Conservation (phyloP, 495 filamentous ascomycete genomes). For the Podospora bellae-mahoneyi region DNA sequence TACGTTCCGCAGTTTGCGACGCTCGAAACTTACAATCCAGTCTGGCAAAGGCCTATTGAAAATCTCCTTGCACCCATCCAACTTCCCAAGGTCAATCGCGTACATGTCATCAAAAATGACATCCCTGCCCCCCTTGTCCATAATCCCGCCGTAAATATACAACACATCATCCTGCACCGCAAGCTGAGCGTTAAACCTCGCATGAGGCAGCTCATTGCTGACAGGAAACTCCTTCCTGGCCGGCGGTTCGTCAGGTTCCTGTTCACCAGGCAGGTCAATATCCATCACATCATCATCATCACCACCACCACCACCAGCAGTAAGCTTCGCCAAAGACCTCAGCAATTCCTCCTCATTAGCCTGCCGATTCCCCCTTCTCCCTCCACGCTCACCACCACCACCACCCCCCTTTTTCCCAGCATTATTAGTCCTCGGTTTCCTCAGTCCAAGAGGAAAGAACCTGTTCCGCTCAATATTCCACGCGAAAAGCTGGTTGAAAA, state of each 20-base stretch:
- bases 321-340: conserved; percentile 74
- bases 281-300: conserved; percentile 41
- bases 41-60: conserved; percentile 81
- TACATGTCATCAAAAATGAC: conserved; percentile 94
- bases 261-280: conserved; percentile 38
- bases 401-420: conserved; percentile 59
- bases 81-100: conserved; percentile 82
- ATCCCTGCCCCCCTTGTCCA: conserved; percentile 89
- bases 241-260: conserved; percentile 40
- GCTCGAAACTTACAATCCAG: conserved; percentile 60
- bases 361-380: conserved; percentile 64
- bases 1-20: too few species aligned
- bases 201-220: conserved; percentile 77
- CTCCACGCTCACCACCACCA: conserved; percentile 42
- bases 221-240: conserved; percentile 53
- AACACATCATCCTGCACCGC: conserved; percentile 88
- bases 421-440: conserved; percentile 55
- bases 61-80: conserved; percentile 87
- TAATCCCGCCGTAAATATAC: conserved; percentile 92
- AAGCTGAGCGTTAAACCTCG: conserved; percentile 82
- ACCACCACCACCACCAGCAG: conserved; percentile 23
- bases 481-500: conserved; percentile 83
- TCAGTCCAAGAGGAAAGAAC: conserved; percentile 78
- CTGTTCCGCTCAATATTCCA: conserved; percentile 94
- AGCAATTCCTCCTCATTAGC: conserved; percentile 89